Evolutionary conservation across 768 basidiomycete genomes (phyloP).

Genomic region (Suillus paluster): DNA sequence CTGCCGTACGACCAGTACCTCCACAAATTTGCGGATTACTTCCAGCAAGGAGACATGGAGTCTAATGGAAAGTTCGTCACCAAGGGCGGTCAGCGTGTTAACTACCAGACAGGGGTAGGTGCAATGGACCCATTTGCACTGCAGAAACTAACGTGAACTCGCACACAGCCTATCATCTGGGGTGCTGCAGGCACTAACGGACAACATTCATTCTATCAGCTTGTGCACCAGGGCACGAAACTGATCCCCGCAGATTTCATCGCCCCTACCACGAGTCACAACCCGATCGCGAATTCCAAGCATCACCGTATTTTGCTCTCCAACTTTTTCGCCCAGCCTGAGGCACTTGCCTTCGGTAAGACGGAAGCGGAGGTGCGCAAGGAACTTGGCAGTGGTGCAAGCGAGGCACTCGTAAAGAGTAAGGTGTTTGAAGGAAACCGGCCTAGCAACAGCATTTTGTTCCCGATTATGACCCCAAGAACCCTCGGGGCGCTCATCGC

Average conservation of each 20-base stretch:
- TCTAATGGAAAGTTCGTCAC: conserved; percentile 98
- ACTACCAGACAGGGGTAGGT: conserved; percentile 95
- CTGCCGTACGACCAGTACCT: conserved; percentile 99
- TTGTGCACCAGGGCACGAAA: conserved; percentile 93
- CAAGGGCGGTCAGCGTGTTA: conserved; percentile 88
- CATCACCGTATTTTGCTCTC: conserved; percentile 97
- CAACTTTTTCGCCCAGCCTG: conserved; percentile 98
- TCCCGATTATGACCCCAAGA: conserved; percentile 89
- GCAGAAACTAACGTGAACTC: background rate
- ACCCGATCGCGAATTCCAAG: conserved; percentile 84
- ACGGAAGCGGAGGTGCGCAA: conserved; percentile 82
- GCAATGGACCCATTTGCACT: background rate
- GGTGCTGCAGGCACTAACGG: conserved; percentile 98
- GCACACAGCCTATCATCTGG: conserved; percentile 91
- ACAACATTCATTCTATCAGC: conserved; percentile 99
- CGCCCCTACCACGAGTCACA: conserved; percentile 86
- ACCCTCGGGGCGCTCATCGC: conserved; percentile 89
- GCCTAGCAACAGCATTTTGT: conserved; percentile 95
- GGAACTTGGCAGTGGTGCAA: conserved; percentile 72
- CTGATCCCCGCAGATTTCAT: conserved; percentile 92
- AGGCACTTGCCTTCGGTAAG: conserved; percentile 98
- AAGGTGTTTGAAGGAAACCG: conserved; percentile 99
- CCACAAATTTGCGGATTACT: conserved; percentile 99
- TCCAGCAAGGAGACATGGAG: conserved; percentile 99
- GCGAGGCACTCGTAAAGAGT: conserved; percentile 88